phyloP scores from a whole-genome alignment of 306 rosid species.

The Casuarina glauca region DNA sequence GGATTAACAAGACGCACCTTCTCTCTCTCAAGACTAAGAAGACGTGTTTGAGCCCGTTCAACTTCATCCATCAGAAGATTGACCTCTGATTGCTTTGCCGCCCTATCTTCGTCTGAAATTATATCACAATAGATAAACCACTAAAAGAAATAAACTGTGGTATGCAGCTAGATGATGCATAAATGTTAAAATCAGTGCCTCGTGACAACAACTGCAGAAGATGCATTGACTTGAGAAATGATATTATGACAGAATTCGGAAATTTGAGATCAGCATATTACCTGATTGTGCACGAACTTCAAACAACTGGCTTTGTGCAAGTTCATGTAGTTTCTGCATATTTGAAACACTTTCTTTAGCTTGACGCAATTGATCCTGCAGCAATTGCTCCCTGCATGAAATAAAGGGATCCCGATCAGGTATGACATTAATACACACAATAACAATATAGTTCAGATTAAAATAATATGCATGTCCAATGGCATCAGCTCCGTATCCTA shows the following conservation, averaged over 20 bases:
- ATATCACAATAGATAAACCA: slow-evolving; percentile 13
- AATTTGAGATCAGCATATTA: slow-evolving; percentile 32
- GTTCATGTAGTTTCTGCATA: slow-evolving; percentile 92
- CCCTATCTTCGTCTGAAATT: slow-evolving; percentile 75
- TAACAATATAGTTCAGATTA: slow-evolving; percentile 13
- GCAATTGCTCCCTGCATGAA: slow-evolving; percentile 71
- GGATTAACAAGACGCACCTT: slow-evolving; percentile 33
- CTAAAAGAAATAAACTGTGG: slow-evolving; percentile 1
- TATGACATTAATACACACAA: not conserved
- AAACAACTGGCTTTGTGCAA: slow-evolving; percentile 94
- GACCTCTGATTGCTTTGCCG: slow-evolving; percentile 91
- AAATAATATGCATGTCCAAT: slow-evolving; percentile 1
- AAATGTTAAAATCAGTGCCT: slow-evolving; percentile 11
- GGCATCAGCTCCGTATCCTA: not conserved
- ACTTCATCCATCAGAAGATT: slow-evolving; percentile 73
- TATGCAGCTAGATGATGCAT: slow-evolving; percentile 18
- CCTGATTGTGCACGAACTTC: slow-evolving; percentile 97
- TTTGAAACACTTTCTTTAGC: slow-evolving; percentile 94
- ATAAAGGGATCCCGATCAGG: slow-evolving; percentile 24
- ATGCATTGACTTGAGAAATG: slow-evolving; percentile 21
- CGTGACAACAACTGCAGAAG: slow-evolving; percentile 15
- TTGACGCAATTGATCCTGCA: slow-evolving; percentile 89
- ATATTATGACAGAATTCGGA: slow-evolving; percentile 18
- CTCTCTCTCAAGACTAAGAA: slow-evolving; percentile 66
- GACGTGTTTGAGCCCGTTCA: slow-evolving; percentile 65